Evolutionary conservation across 2,329 filamentous ascomycete genomes (phyloP).

Genomic region (Beauveria sp.): DNA sequence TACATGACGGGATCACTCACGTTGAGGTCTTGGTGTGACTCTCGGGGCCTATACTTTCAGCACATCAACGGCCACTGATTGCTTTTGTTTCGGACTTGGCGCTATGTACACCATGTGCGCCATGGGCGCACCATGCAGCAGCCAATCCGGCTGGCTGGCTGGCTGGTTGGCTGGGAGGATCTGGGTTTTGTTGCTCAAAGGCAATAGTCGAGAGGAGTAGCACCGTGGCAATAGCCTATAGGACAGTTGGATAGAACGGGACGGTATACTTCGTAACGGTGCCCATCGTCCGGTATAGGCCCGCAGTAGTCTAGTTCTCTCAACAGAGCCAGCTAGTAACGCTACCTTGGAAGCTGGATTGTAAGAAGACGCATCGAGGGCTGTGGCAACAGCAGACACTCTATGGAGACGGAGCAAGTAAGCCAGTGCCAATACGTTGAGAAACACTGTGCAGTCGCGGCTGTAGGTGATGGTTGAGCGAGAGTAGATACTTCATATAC

Average conservation of each 20-base stretch:
- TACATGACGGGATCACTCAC: background rate
- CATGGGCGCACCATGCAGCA: background rate
- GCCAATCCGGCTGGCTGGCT: background rate
- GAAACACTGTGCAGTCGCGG: background rate
- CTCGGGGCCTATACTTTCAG: background rate
- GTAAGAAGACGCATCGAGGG: background rate
- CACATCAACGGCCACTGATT: background rate
- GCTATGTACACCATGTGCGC: background rate
- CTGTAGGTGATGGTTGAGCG: background rate
- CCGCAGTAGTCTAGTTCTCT: slow-evolving; percentile 2
- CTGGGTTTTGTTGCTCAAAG: background rate
- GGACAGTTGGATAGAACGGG: background rate
- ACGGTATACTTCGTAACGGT: background rate
- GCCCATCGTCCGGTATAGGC: background rate
- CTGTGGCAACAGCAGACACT: background rate
- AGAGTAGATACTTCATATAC: background rate
- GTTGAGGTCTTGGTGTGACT: background rate
- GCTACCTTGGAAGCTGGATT: background rate
- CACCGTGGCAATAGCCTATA: background rate
- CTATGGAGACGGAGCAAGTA: background rate
- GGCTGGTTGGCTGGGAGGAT: background rate
- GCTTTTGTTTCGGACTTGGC: background rate
- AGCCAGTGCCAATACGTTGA: background rate
- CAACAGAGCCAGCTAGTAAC: background rate
- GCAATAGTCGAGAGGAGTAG: background rate